Percentiles rank a stretch among this genome's conserved stretches.
Conservation (phyloP, 768 basidiomycete species). For the Suillus alpinus region DNA sequence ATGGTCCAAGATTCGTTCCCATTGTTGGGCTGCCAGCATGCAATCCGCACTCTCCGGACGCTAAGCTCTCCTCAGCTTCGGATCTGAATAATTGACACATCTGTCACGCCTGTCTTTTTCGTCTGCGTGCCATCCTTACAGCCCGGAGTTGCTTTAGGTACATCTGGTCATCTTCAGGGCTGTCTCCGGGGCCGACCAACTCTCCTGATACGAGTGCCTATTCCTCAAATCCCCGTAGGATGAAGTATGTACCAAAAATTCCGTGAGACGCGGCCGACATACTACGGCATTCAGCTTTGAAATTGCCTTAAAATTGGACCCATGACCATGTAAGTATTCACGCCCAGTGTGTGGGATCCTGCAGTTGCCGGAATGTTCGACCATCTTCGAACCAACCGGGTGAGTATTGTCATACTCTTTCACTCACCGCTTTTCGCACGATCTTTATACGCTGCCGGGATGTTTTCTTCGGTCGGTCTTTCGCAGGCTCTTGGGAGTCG, state of each 20-base stretch:
- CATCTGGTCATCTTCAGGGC: neutral
- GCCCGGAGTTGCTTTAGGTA: neutral
- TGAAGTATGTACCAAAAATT: slow-evolving; percentile 4
- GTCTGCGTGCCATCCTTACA: slow-evolving; percentile 1
- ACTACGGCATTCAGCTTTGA: neutral
- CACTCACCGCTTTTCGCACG: neutral
- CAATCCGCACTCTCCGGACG: slow-evolving; percentile 8
- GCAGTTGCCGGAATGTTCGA: neutral
- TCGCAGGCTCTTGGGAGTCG: neutral
- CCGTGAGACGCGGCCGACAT: slow-evolving; percentile 6
- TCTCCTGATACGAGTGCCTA: neutral
- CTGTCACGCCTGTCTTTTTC: slow-evolving; percentile 4
- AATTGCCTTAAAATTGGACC: neutral
- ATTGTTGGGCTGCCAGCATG: neutral
- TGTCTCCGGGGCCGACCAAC: neutral
- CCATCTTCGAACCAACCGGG: neutral
- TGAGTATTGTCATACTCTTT: neutral
- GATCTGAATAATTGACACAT: slow-evolving; percentile 3
- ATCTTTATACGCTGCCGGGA: neutral
- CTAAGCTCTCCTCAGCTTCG: slow-evolving; percentile 2
- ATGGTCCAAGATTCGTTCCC: neutral
- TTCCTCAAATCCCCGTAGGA: neutral
- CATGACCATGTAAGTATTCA: neutral
- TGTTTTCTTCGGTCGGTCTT: neutral
- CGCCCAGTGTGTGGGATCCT: neutral